Percentiles rank a stretch among this genome's conserved stretches.
Evolutionary conservation across 1,284 basidiomycete species (phyloP).

Genomic region (Boletus sp.): DNA sequence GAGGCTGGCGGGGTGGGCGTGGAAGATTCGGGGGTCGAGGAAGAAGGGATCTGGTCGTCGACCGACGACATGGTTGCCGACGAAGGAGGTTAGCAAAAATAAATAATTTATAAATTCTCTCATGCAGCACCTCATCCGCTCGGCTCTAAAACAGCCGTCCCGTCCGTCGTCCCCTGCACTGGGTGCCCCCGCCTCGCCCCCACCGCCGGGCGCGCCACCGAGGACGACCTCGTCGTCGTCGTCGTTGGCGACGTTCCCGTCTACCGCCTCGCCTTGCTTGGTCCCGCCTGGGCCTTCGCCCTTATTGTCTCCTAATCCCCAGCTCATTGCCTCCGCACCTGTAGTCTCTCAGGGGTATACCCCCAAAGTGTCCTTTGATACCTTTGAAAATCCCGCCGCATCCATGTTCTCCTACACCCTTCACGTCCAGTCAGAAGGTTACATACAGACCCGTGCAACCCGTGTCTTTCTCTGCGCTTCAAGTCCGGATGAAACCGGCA

Average conservation of each 20-base stretch:
- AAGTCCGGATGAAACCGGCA: slow-evolving; percentile 86
- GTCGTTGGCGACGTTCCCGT: slow-evolving; percentile 23
- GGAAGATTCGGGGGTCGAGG: slow-evolving; percentile 10
- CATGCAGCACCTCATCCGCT: slow-evolving; percentile 40
- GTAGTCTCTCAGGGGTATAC: slow-evolving; percentile 60
- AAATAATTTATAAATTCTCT: slow-evolving; percentile 4
- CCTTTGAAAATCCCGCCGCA: slow-evolving; percentile 74
- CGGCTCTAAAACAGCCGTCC: slow-evolving; percentile 52
- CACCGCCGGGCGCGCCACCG: slow-evolving; percentile 23
- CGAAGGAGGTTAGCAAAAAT: slow-evolving; percentile 3
- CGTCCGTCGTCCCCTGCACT: slow-evolving; percentile 36
- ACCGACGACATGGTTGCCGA: neutral
- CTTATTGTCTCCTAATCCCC: slow-evolving; percentile 28
- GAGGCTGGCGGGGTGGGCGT: slow-evolving; percentile 22
- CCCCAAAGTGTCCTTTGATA: slow-evolving; percentile 89
- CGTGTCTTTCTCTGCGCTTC: slow-evolving; percentile 92
- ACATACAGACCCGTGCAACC: slow-evolving; percentile 77
- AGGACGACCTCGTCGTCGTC: slow-evolving; percentile 27
- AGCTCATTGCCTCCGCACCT: slow-evolving; percentile 22
- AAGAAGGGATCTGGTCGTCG: slow-evolving; percentile 3
- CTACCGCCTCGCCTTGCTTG: slow-evolving; percentile 20
- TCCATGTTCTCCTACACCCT: slow-evolving; percentile 77
- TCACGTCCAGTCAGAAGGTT: slow-evolving; percentile 84
- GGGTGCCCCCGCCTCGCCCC: slow-evolving; percentile 23
- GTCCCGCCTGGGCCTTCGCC: slow-evolving; percentile 21